Evolutionary conservation across 73 alveolate genomes (phyloP).

Genomic region (Tetrahymena malaccensis): DNA sequence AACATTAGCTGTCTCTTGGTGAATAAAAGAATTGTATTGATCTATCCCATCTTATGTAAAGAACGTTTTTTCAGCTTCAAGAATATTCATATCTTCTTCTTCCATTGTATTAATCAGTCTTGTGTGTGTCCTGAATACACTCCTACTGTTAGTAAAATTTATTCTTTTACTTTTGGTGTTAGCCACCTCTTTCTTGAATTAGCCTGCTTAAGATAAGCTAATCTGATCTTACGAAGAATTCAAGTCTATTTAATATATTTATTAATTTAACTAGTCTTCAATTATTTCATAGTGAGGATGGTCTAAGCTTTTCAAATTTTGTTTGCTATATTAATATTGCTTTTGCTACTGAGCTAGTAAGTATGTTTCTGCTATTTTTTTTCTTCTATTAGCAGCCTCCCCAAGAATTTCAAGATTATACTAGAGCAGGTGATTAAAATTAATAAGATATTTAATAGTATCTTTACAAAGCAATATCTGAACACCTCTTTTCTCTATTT

Average conservation of each 20-base stretch:
- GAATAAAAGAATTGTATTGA: background rate
- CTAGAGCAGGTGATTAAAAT: background rate
- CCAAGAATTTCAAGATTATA: background rate
- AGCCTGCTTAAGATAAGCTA: background rate
- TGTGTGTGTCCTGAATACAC: background rate
- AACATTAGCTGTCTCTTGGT: background rate
- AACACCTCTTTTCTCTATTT: background rate
- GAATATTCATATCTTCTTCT: background rate
- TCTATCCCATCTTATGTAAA: background rate
- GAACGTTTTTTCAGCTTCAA: background rate
- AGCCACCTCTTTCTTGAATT: background rate
- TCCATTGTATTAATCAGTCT: background rate
- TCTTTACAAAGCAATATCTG: background rate
- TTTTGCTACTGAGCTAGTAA: background rate
- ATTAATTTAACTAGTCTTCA: background rate
- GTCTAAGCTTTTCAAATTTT: background rate
- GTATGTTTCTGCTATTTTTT: background rate
- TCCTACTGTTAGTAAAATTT: background rate
- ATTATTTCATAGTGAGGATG: background rate
- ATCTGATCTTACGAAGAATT: background rate
- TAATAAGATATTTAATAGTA: background rate
- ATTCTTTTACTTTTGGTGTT: background rate
- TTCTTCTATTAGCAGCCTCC: background rate
- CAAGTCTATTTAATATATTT: background rate
- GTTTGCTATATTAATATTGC: background rate